A percentile compares a stretch with the other conserved stretches of the same genome.
Evolutionary conservation across 768 basidiomycete species (phyloP).

Genomic region (Leucosporidium scottii): DNA sequence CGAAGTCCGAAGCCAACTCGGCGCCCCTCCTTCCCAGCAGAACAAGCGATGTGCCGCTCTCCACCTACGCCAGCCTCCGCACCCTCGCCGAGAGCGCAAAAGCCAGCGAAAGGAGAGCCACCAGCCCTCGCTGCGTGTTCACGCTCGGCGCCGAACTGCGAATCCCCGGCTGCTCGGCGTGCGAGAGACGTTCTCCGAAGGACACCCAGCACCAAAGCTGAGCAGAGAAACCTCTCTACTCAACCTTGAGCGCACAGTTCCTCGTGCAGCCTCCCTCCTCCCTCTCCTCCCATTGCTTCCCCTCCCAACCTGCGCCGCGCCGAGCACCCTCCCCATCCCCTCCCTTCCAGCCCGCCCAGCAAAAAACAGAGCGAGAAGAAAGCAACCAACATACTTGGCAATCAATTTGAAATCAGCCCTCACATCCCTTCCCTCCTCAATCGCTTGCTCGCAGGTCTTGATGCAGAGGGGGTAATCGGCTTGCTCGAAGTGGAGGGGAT

Average conservation of each 20-base stretch:
- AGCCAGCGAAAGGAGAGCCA: no score
- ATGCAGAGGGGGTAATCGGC: slow-evolving; percentile 86
- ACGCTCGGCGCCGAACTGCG: not conserved
- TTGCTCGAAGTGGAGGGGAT: slow-evolving; percentile 89
- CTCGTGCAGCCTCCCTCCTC: not conserved
- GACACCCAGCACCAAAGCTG: not conserved
- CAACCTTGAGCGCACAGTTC: no score
- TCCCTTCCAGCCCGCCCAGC: not conserved
- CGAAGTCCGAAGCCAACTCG: no score
- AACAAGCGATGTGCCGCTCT: no score
- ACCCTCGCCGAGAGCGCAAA: no score
- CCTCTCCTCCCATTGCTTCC: not conserved
- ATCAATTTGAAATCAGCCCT: slow-evolving; percentile 91
- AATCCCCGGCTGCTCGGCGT: not conserved
- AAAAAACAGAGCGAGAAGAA: no score
- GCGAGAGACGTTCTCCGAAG: not conserved
- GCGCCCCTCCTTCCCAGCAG: no score
- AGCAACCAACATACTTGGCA: slow-evolving; percentile 64
- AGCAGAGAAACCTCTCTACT: no score
- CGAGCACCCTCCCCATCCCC: not conserved
- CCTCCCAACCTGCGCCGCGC: not conserved
- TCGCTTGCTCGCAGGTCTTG: slow-evolving; percentile 88
- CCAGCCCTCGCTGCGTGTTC: not conserved
- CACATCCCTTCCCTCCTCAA: slow-evolving; percentile 84
- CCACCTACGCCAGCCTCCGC: no score